A percentile compares a stretch with the other conserved stretches of the same genome.
These are phyloP conservation scores for Lepiota brunneoincarnata DNA, from an alignment of 768 basidiomycete genomes.

Conservation along the genomic window DNA sequence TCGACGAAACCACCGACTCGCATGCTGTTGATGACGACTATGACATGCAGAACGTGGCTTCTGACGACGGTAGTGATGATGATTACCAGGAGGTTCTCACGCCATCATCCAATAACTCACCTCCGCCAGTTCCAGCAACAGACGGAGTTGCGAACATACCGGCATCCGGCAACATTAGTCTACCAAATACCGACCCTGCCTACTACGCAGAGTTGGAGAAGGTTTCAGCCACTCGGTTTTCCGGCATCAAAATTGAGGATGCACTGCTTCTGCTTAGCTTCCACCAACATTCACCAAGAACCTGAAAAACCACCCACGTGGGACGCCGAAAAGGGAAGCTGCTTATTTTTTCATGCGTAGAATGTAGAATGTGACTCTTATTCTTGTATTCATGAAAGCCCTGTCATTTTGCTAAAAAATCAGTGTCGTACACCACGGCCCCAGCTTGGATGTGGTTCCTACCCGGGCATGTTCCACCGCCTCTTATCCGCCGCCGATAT, in stretches of 20 bases:
- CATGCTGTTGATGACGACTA: slow-evolving; percentile 37
- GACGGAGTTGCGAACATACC: slow-evolving; percentile 21
- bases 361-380: background rate
- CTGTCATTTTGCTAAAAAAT: background rate
- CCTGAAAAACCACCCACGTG: slow-evolving; percentile 7
- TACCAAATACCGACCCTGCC: slow-evolving; percentile 29
- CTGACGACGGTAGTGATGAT: slow-evolving; percentile 65
- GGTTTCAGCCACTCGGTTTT: slow-evolving; percentile 36
- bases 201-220: slow-evolving; percentile 47
- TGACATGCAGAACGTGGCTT: slow-evolving; percentile 38
- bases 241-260: slow-evolving; percentile 69
- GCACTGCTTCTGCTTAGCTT: slow-evolving; percentile 73
- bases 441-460: background rate
- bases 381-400: background rate
- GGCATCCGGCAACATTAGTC: slow-evolving; percentile 15
- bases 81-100: slow-evolving; percentile 75
- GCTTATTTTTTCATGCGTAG: background rate
- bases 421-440: background rate
- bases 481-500: background rate
- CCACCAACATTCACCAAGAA: slow-evolving; percentile 48
- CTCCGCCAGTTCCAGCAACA: slow-evolving; percentile 20
- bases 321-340: background rate
- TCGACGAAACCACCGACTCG: slow-evolving; percentile 47
- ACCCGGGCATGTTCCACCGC: background rate
- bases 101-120: slow-evolving; percentile 55